Percentiles rank a stretch among this genome's conserved stretches.
Evolutionary conservation across 2,329 filamentous ascomycete genomes (phyloP).

Genomic region (Trichoderma sp.): DNA sequence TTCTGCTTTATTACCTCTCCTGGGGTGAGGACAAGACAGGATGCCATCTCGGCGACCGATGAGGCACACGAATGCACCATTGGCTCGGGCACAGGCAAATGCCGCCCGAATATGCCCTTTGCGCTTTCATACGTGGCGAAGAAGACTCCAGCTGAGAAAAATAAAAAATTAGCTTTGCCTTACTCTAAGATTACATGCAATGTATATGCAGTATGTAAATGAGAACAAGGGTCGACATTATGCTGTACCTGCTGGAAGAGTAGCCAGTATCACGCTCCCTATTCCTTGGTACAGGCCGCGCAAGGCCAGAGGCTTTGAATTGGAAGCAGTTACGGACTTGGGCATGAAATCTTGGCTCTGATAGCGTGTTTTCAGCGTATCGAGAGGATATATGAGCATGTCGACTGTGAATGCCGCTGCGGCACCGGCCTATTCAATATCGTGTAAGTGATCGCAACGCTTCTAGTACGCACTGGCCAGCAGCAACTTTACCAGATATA

Average conservation of each 20-base stretch:
- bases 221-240: background rate
- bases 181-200: background rate
- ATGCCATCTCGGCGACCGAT: slow-evolving; percentile 76
- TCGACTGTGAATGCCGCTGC: slow-evolving; percentile 85
- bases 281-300: slow-evolving; percentile 84
- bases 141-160: slow-evolving; percentile 72
- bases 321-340: slow-evolving; percentile 61
- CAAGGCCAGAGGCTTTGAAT: slow-evolving; percentile 57
- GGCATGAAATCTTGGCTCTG: slow-evolving; percentile 76
- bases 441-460: background rate
- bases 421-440: slow-evolving; percentile 67
- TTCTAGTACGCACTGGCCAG: background rate
- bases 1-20: slow-evolving; percentile 94
- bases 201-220: background rate
- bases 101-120: slow-evolving; percentile 62
- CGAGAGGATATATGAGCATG: slow-evolving; percentile 81
- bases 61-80: slow-evolving; percentile 74
- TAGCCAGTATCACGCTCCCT: slow-evolving; percentile 81
- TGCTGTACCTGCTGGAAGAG: slow-evolving; percentile 74
- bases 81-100: slow-evolving; percentile 63
- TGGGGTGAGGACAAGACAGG: slow-evolving; percentile 82
- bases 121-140: slow-evolving; percentile 86
- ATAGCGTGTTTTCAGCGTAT: slow-evolving; percentile 85
- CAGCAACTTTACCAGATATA: slow-evolving; percentile 37
- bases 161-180: background rate